phyloP scores from a whole-genome alignment of 495 filamentous ascomycete species.

The Penicillium waksmanii region DNA sequence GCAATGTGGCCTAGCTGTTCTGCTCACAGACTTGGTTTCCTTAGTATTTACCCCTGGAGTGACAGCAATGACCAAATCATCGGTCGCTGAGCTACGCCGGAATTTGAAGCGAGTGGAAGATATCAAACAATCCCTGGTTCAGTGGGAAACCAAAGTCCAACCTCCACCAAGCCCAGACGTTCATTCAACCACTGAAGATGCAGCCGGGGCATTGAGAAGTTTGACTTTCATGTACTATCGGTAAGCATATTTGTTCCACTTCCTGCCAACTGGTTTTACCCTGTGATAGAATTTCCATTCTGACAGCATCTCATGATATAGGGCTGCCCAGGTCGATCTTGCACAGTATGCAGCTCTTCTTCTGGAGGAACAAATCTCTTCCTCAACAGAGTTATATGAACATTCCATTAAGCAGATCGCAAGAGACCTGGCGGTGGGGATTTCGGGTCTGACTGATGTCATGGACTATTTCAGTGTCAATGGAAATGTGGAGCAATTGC shows the following conservation, averaged over 20 bases:
- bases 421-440: conserved; percentile 24
- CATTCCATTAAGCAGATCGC: conserved; percentile 20
- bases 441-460: conserved; percentile 25
- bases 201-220: conserved; percentile 43
- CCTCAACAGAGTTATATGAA: conserved; percentile 20
- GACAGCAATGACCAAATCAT: conserved; percentile 13
- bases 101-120: conserved; percentile 17
- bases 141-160: conserved; percentile 26
- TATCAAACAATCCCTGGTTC: conserved; percentile 23
- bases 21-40: conserved; percentile 49
- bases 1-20: conserved; percentile 48
- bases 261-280: no score
- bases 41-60: conserved; percentile 42
- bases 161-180: background rate
- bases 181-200: conserved; percentile 24
- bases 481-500: conserved; percentile 28
- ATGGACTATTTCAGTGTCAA: conserved; percentile 40
- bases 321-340: conserved; percentile 32
- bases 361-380: conserved; percentile 28
- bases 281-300: background rate
- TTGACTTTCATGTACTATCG: conserved; percentile 56
- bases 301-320: conserved; percentile 4
- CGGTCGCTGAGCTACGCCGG: conserved; percentile 19
- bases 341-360: conserved; percentile 34
- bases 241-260: conserved; percentile 21